Conservation (phyloP, 257 asterid genomes). For the Salvia hispanica region DNA sequence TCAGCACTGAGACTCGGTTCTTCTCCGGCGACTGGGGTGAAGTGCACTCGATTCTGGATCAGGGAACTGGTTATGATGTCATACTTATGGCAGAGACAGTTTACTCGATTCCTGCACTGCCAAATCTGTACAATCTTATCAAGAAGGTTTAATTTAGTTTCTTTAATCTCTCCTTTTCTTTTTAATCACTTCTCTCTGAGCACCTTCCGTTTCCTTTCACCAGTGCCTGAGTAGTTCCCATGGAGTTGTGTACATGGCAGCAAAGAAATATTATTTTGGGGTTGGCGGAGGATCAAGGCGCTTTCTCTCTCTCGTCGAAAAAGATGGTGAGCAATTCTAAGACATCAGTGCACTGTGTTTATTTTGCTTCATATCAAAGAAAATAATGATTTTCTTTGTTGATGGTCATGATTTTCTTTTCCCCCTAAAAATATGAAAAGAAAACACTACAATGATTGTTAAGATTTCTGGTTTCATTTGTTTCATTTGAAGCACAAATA, state of each 20-base stretch:
- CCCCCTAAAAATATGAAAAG: neutral
- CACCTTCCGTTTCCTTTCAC: slow-evolving; percentile 7
- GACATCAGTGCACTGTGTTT: slow-evolving; percentile 12
- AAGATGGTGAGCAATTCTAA: slow-evolving; percentile 62
- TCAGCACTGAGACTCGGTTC: slow-evolving; percentile 57
- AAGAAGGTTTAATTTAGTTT: slow-evolving; percentile 57
- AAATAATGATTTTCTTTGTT: neutral
- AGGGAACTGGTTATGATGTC: slow-evolving; percentile 60
- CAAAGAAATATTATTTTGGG: slow-evolving; percentile 93
- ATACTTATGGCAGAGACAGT: slow-evolving; percentile 99
- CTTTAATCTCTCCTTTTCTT: neutral
- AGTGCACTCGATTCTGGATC: slow-evolving; percentile 52
- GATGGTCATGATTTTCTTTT: neutral
- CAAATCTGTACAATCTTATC: slow-evolving; percentile 64
- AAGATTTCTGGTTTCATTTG: neutral
- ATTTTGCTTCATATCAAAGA: slow-evolving; percentile 1
- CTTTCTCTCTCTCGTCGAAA: slow-evolving; percentile 73
- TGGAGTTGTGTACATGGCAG: slow-evolving; percentile 93
- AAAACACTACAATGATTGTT: neutral
- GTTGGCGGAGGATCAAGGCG: slow-evolving; percentile 97
- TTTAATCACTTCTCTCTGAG: slow-evolving; percentile 12
- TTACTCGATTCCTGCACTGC: slow-evolving; percentile 73
- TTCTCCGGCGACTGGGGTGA: slow-evolving; percentile 97
- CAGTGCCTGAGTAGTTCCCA: slow-evolving; percentile 63
- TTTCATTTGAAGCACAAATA: neutral